phyloP scores from a whole-genome alignment of 441 rosid genomes.

The Syzygium malaccense region DNA sequence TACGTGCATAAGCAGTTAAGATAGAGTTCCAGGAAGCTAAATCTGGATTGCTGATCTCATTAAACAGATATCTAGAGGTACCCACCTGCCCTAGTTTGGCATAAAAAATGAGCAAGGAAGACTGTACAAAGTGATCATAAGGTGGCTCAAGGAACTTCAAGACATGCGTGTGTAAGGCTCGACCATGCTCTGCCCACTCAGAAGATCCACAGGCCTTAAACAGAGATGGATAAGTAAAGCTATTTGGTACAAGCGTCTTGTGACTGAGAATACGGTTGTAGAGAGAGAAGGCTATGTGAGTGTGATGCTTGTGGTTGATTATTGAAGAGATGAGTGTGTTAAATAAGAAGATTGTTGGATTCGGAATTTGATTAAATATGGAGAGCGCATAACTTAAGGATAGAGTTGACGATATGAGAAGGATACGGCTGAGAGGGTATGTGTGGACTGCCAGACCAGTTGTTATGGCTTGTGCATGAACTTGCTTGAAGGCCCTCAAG shows the following conservation, averaged over 20 bases:
- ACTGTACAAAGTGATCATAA: conserved; percentile 41
- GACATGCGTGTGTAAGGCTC: conserved; percentile 47
- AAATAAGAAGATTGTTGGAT: conserved; percentile 52
- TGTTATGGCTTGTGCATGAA: conserved; percentile 41
- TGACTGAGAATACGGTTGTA: conserved; percentile 20
- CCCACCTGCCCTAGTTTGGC: conserved; percentile 37
- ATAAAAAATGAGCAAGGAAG: conserved; percentile 47
- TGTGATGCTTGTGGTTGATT: conserved; percentile 8
- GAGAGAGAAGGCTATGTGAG: conserved; percentile 37
- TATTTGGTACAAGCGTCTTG: conserved; percentile 28
- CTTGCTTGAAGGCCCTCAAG: conserved; percentile 32
- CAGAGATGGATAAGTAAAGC: conserved; percentile 58
- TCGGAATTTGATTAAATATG: conserved; percentile 34
- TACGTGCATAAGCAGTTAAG: conserved; percentile 39
- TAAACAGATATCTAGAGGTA: conserved; percentile 39
- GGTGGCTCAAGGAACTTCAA: conserved; percentile 39
- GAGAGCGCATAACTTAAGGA: conserved; percentile 31
- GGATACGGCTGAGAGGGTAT: conserved; percentile 56
- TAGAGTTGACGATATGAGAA: conserved; percentile 26
- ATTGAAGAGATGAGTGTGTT: conserved; percentile 55
- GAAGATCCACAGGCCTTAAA: conserved; percentile 43
- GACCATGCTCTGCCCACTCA: conserved; percentile 33
- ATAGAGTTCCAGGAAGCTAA: conserved; percentile 56
- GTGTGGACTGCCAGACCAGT: conserved; percentile 43
- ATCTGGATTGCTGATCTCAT: conserved; percentile 46